Conservation (phyloP, 2,329 filamentous ascomycete genomes). For the Alternaria ethzedia region DNA sequence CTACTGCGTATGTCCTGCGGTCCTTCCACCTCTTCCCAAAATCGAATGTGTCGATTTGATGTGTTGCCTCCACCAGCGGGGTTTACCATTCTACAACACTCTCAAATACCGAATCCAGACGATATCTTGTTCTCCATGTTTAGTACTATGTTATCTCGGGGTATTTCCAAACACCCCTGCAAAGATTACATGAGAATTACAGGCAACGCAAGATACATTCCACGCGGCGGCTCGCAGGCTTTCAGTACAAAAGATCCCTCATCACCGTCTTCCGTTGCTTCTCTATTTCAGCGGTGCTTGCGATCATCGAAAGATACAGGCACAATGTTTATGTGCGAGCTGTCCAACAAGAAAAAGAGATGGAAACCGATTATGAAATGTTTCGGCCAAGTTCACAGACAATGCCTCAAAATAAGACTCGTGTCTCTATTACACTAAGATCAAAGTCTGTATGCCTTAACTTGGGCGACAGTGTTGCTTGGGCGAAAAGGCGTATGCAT, state of each 20-base stretch:
- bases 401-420: not conserved
- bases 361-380: fast-evolving
- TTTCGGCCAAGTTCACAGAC: not conserved
- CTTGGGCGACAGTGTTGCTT: not conserved
- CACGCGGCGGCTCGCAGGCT: not conserved
- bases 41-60: not conserved
- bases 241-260: not conserved
- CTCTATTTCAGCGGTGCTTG: not conserved
- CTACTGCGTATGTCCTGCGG: not conserved
- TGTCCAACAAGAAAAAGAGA: not conserved
- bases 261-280: fast-evolving
- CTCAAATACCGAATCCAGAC: not conserved
- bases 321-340: not conserved
- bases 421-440: not conserved
- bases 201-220: not conserved
- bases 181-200: no score
- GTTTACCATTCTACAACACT: not conserved
- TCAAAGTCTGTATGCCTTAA: not conserved
- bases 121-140: not conserved
- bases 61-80: not conserved
- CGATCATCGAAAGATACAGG: not conserved
- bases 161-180: not conserved
- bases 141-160: not conserved
- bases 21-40: not conserved
- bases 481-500: not conserved